Evolutionary conservation across 2,329 filamentous ascomycete species (phyloP).

Genomic region (Botrytis byssoidea): DNA sequence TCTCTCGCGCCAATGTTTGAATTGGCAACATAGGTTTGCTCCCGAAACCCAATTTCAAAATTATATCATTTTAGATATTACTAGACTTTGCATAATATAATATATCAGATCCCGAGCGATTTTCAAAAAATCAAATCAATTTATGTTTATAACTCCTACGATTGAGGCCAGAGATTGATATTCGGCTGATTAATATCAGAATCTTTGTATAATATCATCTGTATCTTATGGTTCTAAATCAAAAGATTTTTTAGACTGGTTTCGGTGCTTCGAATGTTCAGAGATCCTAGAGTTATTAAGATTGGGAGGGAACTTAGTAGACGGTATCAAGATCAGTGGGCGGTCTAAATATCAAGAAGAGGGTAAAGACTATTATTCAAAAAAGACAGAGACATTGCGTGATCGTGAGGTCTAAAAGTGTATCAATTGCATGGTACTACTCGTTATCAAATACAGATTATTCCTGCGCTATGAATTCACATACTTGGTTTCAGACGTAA

Average conservation of each 20-base stretch:
- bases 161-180: background rate
- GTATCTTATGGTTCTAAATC: background rate
- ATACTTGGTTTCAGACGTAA: background rate
- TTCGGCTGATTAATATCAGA: background rate
- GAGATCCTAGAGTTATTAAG: too few species aligned
- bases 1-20: background rate
- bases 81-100: background rate
- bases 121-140: background rate
- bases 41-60: background rate
- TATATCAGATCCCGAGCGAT: background rate
- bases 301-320: background rate
- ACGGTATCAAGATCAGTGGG: background rate
- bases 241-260: background rate
- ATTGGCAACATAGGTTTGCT: rapidly evolving
- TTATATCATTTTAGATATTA: background rate
- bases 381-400: background rate
- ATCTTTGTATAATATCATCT: background rate
- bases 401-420: background rate
- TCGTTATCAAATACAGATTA: background rate
- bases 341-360: background rate
- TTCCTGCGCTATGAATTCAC: background rate
- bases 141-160: background rate
- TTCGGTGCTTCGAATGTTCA: background rate
- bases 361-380: background rate
- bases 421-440: background rate